These are phyloP conservation scores for Podospora pseudopauciseta DNA, from an alignment of 495 filamentous ascomycete genomes.

Conservation along the genomic window DNA sequence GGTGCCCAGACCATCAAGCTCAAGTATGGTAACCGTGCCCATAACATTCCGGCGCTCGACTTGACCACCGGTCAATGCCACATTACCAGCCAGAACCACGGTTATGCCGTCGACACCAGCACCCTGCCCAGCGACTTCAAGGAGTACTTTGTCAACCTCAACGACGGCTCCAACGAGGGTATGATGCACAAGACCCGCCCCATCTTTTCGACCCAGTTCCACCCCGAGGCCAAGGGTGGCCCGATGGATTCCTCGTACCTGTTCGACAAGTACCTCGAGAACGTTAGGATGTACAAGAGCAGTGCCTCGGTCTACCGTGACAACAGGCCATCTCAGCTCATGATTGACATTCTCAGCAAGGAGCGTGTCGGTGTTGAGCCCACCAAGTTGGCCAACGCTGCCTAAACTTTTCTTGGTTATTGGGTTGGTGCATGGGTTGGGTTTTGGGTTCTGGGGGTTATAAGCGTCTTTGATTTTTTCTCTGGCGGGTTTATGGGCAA, in stretches of 20 bases:
- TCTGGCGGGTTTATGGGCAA: background rate
- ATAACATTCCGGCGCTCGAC: constrained; percentile 96
- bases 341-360: constrained; percentile 87
- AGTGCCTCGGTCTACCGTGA: constrained; percentile 69
- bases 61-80: constrained; percentile 94
- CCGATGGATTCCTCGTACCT: constrained; percentile 90
- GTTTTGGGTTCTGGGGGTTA: constrained; percentile 12
- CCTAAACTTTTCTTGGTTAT: constrained; percentile 22
- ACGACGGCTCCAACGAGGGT: constrained; percentile 91
- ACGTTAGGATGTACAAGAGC: constrained; percentile 82
- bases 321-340: constrained; percentile 75
- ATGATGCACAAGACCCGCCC: constrained; percentile 95
- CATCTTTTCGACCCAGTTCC: constrained; percentile 98
- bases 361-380: constrained; percentile 90
- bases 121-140: constrained; percentile 85
- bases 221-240: constrained; percentile 95
- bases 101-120: constrained; percentile 87
- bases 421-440: constrained; percentile 7
- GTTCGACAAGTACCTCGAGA: constrained; percentile 93
- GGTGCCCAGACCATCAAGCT: constrained; percentile 88
- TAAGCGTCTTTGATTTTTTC: background rate
- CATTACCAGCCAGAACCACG: constrained; percentile 98
- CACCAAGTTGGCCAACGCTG: constrained; percentile 45
- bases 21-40: constrained; percentile 95
- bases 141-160: constrained; percentile 96